phyloP scores from a whole-genome alignment of 345 rosid species.

The Rhodamnia argentea region DNA sequence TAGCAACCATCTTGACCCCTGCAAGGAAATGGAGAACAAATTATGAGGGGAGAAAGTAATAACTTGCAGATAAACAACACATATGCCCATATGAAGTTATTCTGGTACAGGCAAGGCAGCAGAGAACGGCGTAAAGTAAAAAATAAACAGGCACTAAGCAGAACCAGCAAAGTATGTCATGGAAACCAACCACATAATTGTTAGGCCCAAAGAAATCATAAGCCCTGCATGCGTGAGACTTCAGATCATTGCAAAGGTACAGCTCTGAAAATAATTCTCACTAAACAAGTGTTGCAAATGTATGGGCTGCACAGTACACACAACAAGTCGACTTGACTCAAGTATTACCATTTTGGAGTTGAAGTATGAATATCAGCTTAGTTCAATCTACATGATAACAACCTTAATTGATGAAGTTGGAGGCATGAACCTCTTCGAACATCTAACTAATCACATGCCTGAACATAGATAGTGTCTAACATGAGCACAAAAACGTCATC shows the following conservation, averaged over 20 bases:
- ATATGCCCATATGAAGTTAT: not conserved
- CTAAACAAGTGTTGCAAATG: not conserved
- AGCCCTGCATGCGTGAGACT: fast-evolving
- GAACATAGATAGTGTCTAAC: not conserved
- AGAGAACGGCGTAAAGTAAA: not conserved
- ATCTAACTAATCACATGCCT: not conserved
- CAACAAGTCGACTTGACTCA: fast-evolving
- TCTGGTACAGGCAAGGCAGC: not conserved
- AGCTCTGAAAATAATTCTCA: not conserved
- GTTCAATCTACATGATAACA: not conserved
- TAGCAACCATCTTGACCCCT: not conserved
- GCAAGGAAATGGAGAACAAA: not conserved
- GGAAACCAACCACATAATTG: not conserved
- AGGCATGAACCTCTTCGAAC: not conserved
- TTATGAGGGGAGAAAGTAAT: not conserved
- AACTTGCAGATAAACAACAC: not conserved
- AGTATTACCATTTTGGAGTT: not conserved
- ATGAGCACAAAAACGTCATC: not conserved
- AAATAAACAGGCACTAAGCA: not conserved
- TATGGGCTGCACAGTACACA: not conserved
- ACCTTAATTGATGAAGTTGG: not conserved
- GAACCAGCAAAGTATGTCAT: not conserved
- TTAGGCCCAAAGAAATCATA: not conserved
- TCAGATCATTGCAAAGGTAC: not conserved
- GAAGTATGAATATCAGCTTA: not conserved